Evolutionary conservation across 2,329 filamentous ascomycete species (phyloP).

Genomic region (Domatiomyces globalis): DNA sequence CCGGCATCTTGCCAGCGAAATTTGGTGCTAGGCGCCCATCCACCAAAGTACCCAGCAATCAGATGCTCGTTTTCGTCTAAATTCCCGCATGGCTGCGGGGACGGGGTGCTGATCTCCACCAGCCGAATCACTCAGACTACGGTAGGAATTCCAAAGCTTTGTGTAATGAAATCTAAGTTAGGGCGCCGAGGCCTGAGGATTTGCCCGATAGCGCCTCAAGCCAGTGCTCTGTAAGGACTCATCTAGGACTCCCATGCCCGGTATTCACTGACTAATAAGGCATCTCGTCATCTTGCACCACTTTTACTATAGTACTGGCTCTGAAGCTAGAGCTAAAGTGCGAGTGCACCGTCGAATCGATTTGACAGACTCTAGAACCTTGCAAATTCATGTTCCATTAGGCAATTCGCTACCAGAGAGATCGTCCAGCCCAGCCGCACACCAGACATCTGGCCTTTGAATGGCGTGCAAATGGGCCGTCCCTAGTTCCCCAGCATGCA

Average conservation of each 20-base stretch:
- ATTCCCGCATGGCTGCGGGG: too few species aligned
- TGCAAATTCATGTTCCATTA: background rate
- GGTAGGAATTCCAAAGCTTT: too few species aligned
- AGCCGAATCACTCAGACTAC: too few species aligned
- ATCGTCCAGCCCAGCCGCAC: slow-evolving; percentile 28
- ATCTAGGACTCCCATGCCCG: background rate
- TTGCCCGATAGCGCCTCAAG: too few species aligned
- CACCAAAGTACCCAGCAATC: too few species aligned
- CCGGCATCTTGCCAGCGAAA: too few species aligned
- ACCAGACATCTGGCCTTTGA: slow-evolving; percentile 30
- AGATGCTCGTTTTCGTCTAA: too few species aligned
- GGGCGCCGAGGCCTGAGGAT: too few species aligned
- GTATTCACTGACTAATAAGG: background rate
- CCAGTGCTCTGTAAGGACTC: too few species aligned
- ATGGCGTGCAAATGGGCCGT: slow-evolving; percentile 37
- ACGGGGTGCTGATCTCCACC: too few species aligned
- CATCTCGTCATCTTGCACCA: background rate
- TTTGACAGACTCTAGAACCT: background rate
- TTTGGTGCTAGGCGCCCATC: too few species aligned
- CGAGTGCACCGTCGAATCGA: background rate
- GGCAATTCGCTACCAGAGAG: background rate
- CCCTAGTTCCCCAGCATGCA: slow-evolving; percentile 42
- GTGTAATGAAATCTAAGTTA: too few species aligned
- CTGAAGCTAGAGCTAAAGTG: background rate
- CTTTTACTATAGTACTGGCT: background rate